Conservation (phyloP, 2,329 filamentous ascomycete genomes). For the Colletotrichum liriopes region DNA sequence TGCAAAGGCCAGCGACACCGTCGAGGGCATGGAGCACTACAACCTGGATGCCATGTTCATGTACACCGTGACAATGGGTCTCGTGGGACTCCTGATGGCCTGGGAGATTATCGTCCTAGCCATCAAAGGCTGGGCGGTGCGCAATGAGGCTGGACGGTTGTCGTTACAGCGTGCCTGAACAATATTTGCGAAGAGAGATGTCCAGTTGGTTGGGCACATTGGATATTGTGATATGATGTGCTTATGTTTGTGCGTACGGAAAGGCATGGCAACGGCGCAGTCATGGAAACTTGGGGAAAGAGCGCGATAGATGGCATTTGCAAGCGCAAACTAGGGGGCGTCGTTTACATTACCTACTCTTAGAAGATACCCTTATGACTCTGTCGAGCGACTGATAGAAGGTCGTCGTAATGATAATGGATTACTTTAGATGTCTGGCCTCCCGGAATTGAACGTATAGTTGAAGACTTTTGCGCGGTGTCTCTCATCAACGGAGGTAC, state of each 20-base stretch:
- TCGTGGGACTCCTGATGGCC: slow-evolving; percentile 87
- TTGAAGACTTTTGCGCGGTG: not conserved
- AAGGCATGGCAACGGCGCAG: slow-evolving; percentile 6
- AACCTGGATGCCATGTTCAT: slow-evolving; percentile 92
- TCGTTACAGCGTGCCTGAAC: slow-evolving; percentile 13
- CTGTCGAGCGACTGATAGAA: not conserved
- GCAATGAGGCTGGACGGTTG: slow-evolving; percentile 56
- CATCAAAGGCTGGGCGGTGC: slow-evolving; percentile 88
- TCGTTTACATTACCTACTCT: slow-evolving; percentile 2
- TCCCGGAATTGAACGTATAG: not conserved
- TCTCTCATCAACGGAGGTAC: not conserved
- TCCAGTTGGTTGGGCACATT: too few relatives aligned
- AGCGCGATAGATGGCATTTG: not conserved
- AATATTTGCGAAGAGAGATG: not conserved
- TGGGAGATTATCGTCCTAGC: slow-evolving; percentile 85
- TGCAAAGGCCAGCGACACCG: slow-evolving; percentile 71
- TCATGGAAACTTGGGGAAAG: not conserved
- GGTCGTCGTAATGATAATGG: not conserved
- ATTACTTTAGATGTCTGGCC: not conserved
- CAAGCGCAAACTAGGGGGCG: not conserved
- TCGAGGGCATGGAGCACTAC: slow-evolving; percentile 83
- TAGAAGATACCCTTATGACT: slow-evolving; percentile 31
- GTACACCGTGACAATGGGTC: slow-evolving; percentile 89
- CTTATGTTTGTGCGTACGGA: too few relatives aligned
- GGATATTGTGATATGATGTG: not conserved